Base-by-base conservation (phyloP, 192 early-diverging fungal species). In the Polychytrium aggregatum region DNA sequence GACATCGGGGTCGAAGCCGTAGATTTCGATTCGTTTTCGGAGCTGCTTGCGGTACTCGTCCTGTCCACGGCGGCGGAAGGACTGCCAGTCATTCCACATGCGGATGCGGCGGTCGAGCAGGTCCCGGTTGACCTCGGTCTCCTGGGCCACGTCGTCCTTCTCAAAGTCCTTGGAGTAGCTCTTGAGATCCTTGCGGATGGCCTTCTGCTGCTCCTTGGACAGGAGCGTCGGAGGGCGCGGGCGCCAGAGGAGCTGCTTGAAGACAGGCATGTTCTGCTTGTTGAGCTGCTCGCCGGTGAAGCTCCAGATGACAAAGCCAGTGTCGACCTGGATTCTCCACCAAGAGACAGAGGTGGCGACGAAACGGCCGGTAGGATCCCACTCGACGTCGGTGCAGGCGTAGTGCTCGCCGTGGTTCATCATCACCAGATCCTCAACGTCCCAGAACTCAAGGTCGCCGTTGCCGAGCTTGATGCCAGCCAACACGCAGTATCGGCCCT, bases 301-400 rank as follows among this genome's bases (percentile, higher is more conserved):
- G 57, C 87, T 86, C 89, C 90, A 98, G 48, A 96, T 48, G 38
- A 67, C 77, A 63, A 86, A 96, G 40, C 95, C 93, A 63, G 87
- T 88, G 59, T 98, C 95, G 57, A 67, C 70, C 44, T 79, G 68
- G 51, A 88, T 78, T 55, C 82, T 71, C 96, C 90, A 93, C 59
- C 82, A 74, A 20, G 85, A 88, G 22, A 90, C 83, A 28, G 81
- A 83, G 39, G 83, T 80, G 8, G 84, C 66, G n/a, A 97, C 82
- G 57, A 80, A 98, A 45, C 95, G 86, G 53, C 95, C 95, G 24
- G 88, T 97, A 7, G 95, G 92, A 59, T 98, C 95, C 95, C 95
- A 98, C 62, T 96, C 90, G 44, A 97, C 78, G 53, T 95, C 92
- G 18, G 90, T 92, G 37, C 88, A 80, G 67, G 84, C 85, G 70